Base-by-base conservation (phyloP, 495 filamentous ascomycete species). In the Emericellopsis terricola region DNA sequence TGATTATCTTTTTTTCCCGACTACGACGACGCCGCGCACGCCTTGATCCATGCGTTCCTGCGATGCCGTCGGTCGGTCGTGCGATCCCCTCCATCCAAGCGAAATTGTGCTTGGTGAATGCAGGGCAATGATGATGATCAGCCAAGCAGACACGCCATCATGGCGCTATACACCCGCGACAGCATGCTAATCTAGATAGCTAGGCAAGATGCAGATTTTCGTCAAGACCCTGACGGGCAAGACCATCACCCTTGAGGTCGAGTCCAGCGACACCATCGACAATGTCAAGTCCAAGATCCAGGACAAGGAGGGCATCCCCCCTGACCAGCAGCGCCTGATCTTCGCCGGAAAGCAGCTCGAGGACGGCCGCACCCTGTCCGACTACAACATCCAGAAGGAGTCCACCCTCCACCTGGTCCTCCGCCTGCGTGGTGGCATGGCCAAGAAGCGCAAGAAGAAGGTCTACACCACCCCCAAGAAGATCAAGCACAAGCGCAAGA, bases 381-480 rank as follows among this genome's bases (percentile, higher is more conserved):
- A 99, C 65, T 99, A 99, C 82, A 96, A 96, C 75, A 99, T 99
- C 71, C 89, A 99, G 77, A 99, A 99, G 76, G 89, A 99, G 75
- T 87, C 80, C 44, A 99, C 89, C 54, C 84, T 99, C 42, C 89
- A 99, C 67, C 70, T 96, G 44, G 91, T 99, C 46, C 78, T 99
- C 43, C 85, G 91, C 57, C 84, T 99, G 39, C 91, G 89, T 73
- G 78, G 78, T 57, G 89, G 89, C 64, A 83, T 64, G 53, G 81
- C 65, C 49, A 97, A 97, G 83, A 97, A 97, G 83, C 69, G 89
- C 50, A 97, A 97, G 81, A 97, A 97, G 87, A 97, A 97, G 84
- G 89, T 97, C 39, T 97, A 97, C 76, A 94, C 81, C 53, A 97
- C 91, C 49, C 89, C 89, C 56, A 97, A 97, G 86, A 97, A 97